phyloP scores from a whole-genome alignment of 805 yeast species.

The Sugiyamaella chiloensis region DNA sequence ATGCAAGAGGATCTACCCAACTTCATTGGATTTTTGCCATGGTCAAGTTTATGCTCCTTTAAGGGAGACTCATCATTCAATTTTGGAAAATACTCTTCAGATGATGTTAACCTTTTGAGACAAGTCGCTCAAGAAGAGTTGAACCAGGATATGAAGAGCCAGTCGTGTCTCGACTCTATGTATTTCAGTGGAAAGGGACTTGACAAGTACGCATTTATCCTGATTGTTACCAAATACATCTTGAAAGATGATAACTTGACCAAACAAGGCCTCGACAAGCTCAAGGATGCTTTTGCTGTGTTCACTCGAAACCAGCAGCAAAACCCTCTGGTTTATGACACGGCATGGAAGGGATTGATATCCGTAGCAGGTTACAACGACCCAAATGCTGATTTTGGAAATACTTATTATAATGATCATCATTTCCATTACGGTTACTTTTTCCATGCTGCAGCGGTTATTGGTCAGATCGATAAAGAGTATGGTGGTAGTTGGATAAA shows the following conservation, averaged over 20 bases:
- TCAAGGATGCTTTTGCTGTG: slow-evolving; percentile 66
- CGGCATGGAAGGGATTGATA: slow-evolving; percentile 47
- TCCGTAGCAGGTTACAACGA: slow-evolving; percentile 32
- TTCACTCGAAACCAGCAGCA: slow-evolving; percentile 68
- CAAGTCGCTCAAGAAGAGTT: slow-evolving; percentile 51
- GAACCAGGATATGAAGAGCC: slow-evolving; percentile 51
- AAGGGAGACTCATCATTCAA: slow-evolving; percentile 11
- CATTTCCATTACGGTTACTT: slow-evolving; percentile 85
- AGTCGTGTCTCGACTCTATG: slow-evolving; percentile 74
- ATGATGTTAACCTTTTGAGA: slow-evolving; percentile 29
- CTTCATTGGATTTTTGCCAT: slow-evolving; percentile 53
- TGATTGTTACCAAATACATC: slow-evolving; percentile 63
- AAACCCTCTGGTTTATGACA: slow-evolving; percentile 74
- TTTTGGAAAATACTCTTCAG: slow-evolving; percentile 1
- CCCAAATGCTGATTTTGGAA: slow-evolving; percentile 64
- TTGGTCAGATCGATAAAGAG: slow-evolving; percentile 56
- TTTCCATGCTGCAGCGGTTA: slow-evolving; percentile 75
- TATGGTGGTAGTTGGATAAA: slow-evolving; percentile 52
- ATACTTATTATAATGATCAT: slow-evolving; percentile 75
- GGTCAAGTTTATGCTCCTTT: slow-evolving; percentile 38
- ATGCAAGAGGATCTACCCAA: slow-evolving; percentile 41
- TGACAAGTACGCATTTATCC: slow-evolving; percentile 85
- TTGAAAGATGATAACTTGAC: slow-evolving; percentile 55
- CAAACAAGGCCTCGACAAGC: slow-evolving; percentile 47
- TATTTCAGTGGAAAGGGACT: slow-evolving; percentile 84